Percentiles rank a stretch among this genome's conserved stretches.
phyloP scores from a whole-genome alignment of 345 rosid species.

The Sonneratia caseolaris region DNA sequence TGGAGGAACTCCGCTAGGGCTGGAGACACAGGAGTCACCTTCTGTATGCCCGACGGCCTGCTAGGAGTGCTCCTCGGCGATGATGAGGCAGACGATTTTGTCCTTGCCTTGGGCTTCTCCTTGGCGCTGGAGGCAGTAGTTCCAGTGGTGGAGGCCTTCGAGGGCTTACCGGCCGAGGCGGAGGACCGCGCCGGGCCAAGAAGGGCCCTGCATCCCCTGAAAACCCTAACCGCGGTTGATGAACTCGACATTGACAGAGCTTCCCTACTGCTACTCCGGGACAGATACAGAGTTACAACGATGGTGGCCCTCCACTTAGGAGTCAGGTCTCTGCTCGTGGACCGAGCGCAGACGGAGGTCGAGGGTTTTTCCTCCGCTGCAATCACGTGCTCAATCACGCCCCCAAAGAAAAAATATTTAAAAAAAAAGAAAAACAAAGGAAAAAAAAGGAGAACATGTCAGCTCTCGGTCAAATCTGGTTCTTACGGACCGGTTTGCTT shows the following conservation, averaged over 20 bases:
- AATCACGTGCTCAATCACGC: too few species aligned
- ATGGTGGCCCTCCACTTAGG: too few species aligned
- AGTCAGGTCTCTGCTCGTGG: too few species aligned
- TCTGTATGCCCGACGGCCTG: conserved; percentile 40
- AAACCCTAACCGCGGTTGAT: conserved; percentile 42
- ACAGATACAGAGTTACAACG: not conserved
- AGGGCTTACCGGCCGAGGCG: conserved; percentile 15
- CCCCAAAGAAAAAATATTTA: too few species aligned
- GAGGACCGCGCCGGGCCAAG: conserved; percentile 38
- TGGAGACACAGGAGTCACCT: conserved; percentile 49
- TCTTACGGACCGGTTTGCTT: too few species aligned
- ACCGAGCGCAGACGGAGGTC: too few species aligned
- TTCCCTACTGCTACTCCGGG: not conserved
- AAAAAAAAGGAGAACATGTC: too few species aligned
- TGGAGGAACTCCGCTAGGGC: conserved; percentile 59
- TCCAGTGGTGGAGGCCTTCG: conserved; percentile 19
- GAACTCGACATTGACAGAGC: conserved; percentile 17
- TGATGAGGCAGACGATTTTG: not conserved
- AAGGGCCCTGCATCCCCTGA: conserved; percentile 47
- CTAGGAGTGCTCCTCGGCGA: conserved; percentile 4
- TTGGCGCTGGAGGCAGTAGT: conserved; percentile 18
- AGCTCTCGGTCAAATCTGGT: too few species aligned
- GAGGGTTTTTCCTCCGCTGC: too few species aligned
- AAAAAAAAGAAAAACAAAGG: too few species aligned
- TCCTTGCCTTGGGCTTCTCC: conserved; percentile 14